phyloP scores from a whole-genome alignment of 1,284 basidiomycete species.

The Cryptococcus sp. region DNA sequence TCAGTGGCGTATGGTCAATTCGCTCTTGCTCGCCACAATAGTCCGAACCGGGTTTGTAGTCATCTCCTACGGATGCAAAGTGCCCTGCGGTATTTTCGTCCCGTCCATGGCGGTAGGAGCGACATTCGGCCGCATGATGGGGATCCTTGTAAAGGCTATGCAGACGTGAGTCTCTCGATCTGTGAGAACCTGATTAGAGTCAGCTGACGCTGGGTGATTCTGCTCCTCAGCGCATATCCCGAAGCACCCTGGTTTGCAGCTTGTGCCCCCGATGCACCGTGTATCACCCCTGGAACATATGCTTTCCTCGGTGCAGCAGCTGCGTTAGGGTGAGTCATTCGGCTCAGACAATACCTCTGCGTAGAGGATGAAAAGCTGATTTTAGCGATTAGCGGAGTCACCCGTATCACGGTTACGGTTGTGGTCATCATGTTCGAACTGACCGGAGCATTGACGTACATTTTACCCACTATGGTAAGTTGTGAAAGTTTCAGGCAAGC shows the following conservation, averaged over 20 bases:
- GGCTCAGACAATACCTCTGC: background rate
- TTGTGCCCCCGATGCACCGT: constrained; percentile 88
- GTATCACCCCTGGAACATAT: constrained; percentile 98
- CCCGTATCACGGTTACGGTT: constrained; percentile 94
- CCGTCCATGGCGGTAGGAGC: constrained; percentile 98
- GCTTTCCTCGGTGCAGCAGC: constrained; percentile 93
- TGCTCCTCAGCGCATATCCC: constrained; percentile 67
- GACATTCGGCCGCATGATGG: constrained; percentile 92
- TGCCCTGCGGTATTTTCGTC: constrained; percentile 96
- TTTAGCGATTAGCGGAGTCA: constrained; percentile 72
- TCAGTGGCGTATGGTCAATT: constrained; percentile 95
- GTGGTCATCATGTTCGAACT: constrained; percentile 99
- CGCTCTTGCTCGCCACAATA: constrained; percentile 85
- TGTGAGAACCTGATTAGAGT: no score
- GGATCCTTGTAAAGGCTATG: constrained; percentile 90
- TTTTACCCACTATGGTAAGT: constrained; percentile 93
- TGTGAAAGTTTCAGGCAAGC: background rate
- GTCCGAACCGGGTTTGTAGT: constrained; percentile 85
- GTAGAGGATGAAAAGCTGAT: background rate
- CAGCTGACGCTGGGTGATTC: background rate
- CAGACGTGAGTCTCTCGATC: constrained; percentile 64
- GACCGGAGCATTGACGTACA: constrained; percentile 97
- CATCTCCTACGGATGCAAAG: constrained; percentile 92
- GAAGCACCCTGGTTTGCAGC: constrained; percentile 82
- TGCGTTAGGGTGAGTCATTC: constrained; percentile 69